Percentiles rank a stretch among this genome's conserved stretches.
phyloP scores from a whole-genome alignment of 371 early-diverging fungal genomes.

The Nematocida sp. region DNA sequence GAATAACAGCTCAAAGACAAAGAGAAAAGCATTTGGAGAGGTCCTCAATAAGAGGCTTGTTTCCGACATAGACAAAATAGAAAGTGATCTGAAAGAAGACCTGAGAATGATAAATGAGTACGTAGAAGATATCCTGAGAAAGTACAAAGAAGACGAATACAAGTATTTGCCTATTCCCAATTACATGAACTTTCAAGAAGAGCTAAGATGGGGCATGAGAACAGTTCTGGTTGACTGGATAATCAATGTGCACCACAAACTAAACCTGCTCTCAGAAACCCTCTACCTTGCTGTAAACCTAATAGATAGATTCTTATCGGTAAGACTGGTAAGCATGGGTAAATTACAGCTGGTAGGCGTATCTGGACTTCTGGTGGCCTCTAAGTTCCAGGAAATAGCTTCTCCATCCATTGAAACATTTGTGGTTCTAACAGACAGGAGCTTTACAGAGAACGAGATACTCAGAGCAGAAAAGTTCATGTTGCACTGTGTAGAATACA shows the following conservation, averaged over 20 bases:
- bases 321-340: slow-evolving; percentile 71
- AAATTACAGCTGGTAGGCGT: slow-evolving; percentile 93
- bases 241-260: slow-evolving; percentile 77
- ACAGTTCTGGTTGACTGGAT: slow-evolving; percentile 80
- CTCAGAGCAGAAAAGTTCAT: slow-evolving; percentile 63
- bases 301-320: slow-evolving; percentile 85
- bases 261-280: slow-evolving; percentile 85
- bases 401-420: slow-evolving; percentile 61
- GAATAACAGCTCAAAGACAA: slow-evolving; percentile 3
- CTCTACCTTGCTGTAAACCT: slow-evolving; percentile 83
- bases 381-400: slow-evolving; percentile 88
- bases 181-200: slow-evolving; percentile 76
- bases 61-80: background rate
- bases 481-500: slow-evolving; percentile 61
- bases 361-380: slow-evolving; percentile 79
- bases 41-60: background rate
- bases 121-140: slow-evolving; percentile 23
- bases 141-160: slow-evolving; percentile 30
- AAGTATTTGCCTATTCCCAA: slow-evolving; percentile 22
- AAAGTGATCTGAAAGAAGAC: slow-evolving; percentile 20
- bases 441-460: slow-evolving; percentile 59
- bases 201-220: slow-evolving; percentile 84
- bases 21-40: slow-evolving; percentile 27
- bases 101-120: slow-evolving; percentile 54
- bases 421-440: slow-evolving; percentile 53